Evolutionary conservation across 441 rosid species (phyloP), one percentile per base, ranked within the genome.

Genomic region (Mallotus repandus): DNA sequence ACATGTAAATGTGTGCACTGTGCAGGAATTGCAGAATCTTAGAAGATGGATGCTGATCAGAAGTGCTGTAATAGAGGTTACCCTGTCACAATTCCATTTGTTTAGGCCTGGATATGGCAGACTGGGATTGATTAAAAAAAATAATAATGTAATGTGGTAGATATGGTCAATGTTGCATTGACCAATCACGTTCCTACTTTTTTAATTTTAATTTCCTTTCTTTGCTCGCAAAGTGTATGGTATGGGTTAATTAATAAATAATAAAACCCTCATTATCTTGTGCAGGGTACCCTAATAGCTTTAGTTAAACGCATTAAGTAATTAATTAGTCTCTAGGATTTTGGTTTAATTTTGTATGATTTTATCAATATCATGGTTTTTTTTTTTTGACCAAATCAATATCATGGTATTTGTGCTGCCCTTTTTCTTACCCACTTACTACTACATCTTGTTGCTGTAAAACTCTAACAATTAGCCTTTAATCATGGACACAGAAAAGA

Each of bases 151-250:
- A 50, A 60, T 73, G 21, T 72, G 66, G 55, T 41, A n/a, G 52
- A 58, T 19, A 45, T 67, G 83, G 76, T 76, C 72, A 75, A 75
- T 74, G 29, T 19, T n/a, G 35, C 55, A 29, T 77, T 77, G 83
- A 67, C 81, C 72, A 69, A 48, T 19, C 43, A 22, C 4, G n/a
- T 50, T 21, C 35, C 65, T 45, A 6, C 13, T 12, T 68, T 7
- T 12, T 18, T 38, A 10, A 53, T 3, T 5, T 10, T 11, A 66
- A 45, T 43, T 45, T 59, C 3, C 29, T 60, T 45, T 56, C 14
- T 49, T 60, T 74, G 15, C 45, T 45, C 35, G 14, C 32, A 52
- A 50, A 41, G 55, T 50, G 63, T 35, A 55, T 69, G 11, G 14
- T 3, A 38, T 45, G 72, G 64, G 50, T 21, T 35, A 68, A 56